Evolutionary conservation across 2,329 filamentous ascomycete genomes (phyloP).

Genomic region (Colletotrichum sp.): DNA sequence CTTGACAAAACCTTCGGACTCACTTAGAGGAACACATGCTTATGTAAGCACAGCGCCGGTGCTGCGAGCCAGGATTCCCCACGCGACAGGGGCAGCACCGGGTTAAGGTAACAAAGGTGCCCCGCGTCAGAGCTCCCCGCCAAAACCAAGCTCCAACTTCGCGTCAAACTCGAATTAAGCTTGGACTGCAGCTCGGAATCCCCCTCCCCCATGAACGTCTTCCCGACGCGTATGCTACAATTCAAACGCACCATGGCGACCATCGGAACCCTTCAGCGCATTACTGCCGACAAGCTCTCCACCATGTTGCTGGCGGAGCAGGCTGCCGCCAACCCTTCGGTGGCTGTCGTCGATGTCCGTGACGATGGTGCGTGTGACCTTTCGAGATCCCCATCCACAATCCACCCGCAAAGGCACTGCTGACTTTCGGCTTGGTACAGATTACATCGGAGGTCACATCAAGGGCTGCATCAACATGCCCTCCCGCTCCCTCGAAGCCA

Average conservation of each 20-base stretch:
- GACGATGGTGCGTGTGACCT: conserved; percentile 67
- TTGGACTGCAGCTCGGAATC: not conserved
- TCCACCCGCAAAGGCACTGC: not conserved
- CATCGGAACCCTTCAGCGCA: conserved; percentile 67
- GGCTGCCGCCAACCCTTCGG: conserved; percentile 43
- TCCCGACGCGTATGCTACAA: not conserved
- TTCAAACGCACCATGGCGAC: conserved; percentile 47
- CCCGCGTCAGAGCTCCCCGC: conserved; percentile 8
- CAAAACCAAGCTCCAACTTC: not conserved
- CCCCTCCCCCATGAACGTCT: not conserved
- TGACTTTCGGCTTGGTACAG: conserved; percentile 44
- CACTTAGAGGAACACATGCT: not conserved
- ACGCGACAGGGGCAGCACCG: not conserved
- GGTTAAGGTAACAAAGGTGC: no score
- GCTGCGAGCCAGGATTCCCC: not conserved
- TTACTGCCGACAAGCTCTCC: conserved; percentile 73
- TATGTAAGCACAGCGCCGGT: not conserved
- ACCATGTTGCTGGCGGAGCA: conserved; percentile 62
- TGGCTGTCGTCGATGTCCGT: conserved; percentile 87
- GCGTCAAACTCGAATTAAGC: not conserved
- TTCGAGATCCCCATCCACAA: not conserved
- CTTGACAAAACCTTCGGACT: not conserved
- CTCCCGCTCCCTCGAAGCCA: conserved; percentile 72
- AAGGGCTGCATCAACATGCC: conserved; percentile 77
- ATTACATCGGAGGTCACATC: conserved; percentile 93